These are phyloP conservation scores for Mesotaenium endlicherianum DNA, from an alignment of 139 green algal genomes.

Conservation along the genomic window DNA sequence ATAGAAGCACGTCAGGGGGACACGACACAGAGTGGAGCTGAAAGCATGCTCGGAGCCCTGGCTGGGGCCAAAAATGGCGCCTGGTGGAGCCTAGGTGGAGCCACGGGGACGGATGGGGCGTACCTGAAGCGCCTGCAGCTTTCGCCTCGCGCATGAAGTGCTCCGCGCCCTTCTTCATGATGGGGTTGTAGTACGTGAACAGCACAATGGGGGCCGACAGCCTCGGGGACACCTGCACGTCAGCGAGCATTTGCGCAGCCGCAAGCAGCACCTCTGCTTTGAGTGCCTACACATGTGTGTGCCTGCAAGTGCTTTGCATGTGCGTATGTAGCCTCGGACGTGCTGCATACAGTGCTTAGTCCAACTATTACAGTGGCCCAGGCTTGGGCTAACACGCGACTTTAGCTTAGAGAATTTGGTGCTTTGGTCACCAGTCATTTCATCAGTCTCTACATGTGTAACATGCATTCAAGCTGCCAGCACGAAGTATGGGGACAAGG, in stretches of 20 bases:
- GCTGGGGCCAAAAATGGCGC: neutral
- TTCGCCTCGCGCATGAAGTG: conserved; percentile 82
- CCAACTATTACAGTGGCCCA: too few relatives aligned
- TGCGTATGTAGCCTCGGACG: neutral
- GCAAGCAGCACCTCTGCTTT: too few relatives aligned
- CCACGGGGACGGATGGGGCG: neutral
- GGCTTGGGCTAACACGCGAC: too few relatives aligned
- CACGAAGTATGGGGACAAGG: neutral
- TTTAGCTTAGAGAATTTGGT: too few relatives aligned
- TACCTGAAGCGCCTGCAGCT: conserved; percentile 80
- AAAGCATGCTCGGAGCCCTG: too few relatives aligned
- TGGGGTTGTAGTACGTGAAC: conserved; percentile 99
- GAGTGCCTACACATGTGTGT: too few relatives aligned
- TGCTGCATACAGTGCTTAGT: too few relatives aligned
- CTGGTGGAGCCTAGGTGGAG: neutral
- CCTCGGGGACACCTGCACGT: conserved; percentile 49
- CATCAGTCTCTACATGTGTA: neutral
- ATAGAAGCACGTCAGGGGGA: too few relatives aligned
- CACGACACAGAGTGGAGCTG: too few relatives aligned
- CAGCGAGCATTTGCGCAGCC: neutral
- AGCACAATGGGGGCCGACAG: conserved; percentile 87
- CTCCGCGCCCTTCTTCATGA: conserved; percentile 82
- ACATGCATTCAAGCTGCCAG: neutral
- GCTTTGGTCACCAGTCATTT: neutral
- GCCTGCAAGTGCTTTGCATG: too few relatives aligned